These are phyloP conservation scores for Parascedosporium putredinis DNA, from an alignment of 2,329 filamentous ascomycete species.

Conservation along the genomic window DNA sequence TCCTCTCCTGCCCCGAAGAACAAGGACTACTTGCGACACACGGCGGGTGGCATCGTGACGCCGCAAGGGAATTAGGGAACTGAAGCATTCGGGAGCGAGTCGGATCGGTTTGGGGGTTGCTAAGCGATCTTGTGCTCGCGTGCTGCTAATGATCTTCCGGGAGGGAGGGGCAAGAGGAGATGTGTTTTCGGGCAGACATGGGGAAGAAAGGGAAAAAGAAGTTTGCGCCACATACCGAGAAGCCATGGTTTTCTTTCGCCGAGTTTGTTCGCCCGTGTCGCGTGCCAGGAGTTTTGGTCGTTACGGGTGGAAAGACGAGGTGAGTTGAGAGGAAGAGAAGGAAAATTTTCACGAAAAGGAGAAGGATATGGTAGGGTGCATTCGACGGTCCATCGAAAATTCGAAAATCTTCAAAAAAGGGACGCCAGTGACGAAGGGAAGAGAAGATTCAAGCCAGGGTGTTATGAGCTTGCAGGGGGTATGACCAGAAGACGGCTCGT, in stretches of 20 bases:
- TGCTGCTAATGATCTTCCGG: neutral
- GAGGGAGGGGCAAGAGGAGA: neutral
- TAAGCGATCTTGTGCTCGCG: neutral
- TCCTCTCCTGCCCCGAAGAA: neutral
- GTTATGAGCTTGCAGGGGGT: constrained; percentile 8
- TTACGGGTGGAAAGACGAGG: neutral
- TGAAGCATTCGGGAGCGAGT: no score
- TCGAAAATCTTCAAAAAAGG: neutral
- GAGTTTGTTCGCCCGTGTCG: neutral
- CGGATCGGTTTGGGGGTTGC: neutral
- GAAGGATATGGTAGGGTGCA: neutral
- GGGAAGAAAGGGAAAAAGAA: neutral
- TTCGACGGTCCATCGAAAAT: neutral
- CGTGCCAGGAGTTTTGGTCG: neutral
- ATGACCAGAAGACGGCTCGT: neutral
- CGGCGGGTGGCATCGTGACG: no score
- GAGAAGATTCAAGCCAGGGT: constrained; percentile 8
- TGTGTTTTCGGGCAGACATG: no score
- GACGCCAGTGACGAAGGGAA: no score
- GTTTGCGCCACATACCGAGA: constrained; percentile 2
- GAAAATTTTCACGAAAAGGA: neutral
- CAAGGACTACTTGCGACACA: no score
- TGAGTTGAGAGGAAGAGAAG: neutral
- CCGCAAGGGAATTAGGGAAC: no score
- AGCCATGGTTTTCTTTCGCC: neutral